A percentile compares a stretch with the other conserved stretches of the same genome.
These are phyloP conservation scores for Zopfochytrium polystomum DNA, from an alignment of 371 early-diverging fungal species.

Conservation along the genomic window DNA sequence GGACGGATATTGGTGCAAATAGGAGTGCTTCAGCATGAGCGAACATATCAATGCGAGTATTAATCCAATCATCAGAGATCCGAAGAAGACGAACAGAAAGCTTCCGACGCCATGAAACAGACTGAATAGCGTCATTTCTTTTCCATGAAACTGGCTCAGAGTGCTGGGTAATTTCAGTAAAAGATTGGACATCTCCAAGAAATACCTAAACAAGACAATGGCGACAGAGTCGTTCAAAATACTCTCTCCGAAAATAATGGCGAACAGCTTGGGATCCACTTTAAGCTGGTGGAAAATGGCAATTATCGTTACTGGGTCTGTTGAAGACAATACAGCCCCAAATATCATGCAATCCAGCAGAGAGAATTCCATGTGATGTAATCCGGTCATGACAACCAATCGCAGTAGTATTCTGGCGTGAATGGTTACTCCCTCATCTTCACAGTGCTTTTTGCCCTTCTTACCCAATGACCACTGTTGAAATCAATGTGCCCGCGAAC, in stretches of 20 bases:
- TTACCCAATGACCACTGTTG: conserved; percentile 79
- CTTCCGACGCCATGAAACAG: conserved; percentile 68
- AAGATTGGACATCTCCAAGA: conserved; percentile 35
- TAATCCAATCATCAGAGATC: conserved; percentile 79
- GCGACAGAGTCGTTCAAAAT: conserved; percentile 93
- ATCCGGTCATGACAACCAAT: conserved; percentile 65
- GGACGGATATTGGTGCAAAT: conserved; percentile 69
- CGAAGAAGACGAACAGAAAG: conserved; percentile 77
- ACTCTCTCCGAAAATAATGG: conserved; percentile 92
- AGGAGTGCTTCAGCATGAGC: conserved; percentile 74
- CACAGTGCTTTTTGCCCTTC: neutral
- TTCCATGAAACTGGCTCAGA: conserved; percentile 73
- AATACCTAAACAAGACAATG: conserved; percentile 74
- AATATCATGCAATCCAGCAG: conserved; percentile 88
- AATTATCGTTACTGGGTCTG: conserved; percentile 92
- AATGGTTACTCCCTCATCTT: neutral
- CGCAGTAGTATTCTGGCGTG: conserved; percentile 53
- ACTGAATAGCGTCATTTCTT: conserved; percentile 67
- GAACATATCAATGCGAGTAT: conserved; percentile 73
- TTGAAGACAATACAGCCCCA: conserved; percentile 90
- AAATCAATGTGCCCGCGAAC: conserved; percentile 85
- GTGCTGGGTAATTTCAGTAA: conserved; percentile 55
- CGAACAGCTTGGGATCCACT: conserved; percentile 88
- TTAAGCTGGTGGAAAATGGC: conserved; percentile 87
- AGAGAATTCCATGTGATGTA: conserved; percentile 64